Evolutionary conservation across 129 eudicot species (phyloP), one percentile per base, ranked within the genome.

Genomic region (Artemisia tridentata): DNA sequence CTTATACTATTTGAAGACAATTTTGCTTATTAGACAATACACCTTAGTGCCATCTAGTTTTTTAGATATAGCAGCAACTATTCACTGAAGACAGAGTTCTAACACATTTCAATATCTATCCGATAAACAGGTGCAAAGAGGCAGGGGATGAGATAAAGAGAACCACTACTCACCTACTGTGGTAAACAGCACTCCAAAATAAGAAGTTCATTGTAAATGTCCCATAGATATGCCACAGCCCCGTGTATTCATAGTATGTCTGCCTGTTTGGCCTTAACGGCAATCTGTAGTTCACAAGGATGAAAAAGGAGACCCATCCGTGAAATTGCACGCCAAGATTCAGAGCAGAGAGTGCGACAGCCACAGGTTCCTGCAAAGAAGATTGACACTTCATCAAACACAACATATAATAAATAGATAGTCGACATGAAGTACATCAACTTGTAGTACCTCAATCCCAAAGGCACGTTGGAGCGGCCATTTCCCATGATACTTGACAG

Each of bases 231-330:
- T 95, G 97, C 89, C 97, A 90, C 74, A 95, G 63, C 75, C 99
- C 96, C 16, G 90, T 87, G 80, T 81, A 90, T 72, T 88, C 96
- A 52, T 95, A 95, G 67, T 80, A 95, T 21, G 96, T 74, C 65
- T 77, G 86, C 69, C 79, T 86, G 68, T 90, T 79, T 74, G 83
- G 82, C 86, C 73, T 84, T 69, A 90, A 72, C 63, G 96, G 91
- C 73, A 95, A 67, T 75, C 84, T 95, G 80, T 95, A 95, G 73
- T 90, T 90, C 52, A 95, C 89, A 65, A 95, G 97, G 63, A 95
- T 90, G 71, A 85, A 90, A 78, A 95, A 95, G 48, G 99, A 95
- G 57, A 95, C 90, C 99, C 99, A 95, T 50, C 99, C 97, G 63
- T 95, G 99, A 78, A 95, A 95, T 48, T 87, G 93, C 50, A 95